Base-by-base conservation (phyloP, 2,329 filamentous ascomycete species). In the Pseudocercospora macadamiae region DNA sequence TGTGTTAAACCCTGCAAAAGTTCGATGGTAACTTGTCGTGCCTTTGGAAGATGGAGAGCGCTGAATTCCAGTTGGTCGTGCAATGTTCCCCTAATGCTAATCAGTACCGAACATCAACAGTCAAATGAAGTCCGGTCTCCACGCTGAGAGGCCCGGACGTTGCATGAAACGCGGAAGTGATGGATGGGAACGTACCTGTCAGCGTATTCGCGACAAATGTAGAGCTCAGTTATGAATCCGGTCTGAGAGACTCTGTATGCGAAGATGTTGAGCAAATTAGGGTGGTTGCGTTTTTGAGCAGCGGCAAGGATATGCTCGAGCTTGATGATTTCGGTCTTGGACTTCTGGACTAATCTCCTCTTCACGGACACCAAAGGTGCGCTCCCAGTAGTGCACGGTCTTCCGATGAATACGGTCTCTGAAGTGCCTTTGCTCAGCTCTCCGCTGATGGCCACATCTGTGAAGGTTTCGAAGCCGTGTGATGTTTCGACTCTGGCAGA, bases 1-100 rank as follows among this genome's bases (percentile, higher is more conserved):
- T 89, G 96, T 59, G 91, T 89, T 25, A 99, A 79, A 0, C 89
- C 95, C 76, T 97, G 91, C 23, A 99, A 83, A 16, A 99, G 81
- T 68, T 96, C 91, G 59, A 93, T 86, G n/a, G 91, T 95, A 89
- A 92, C 97, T 21, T 90, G 87, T 54, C 92, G 88, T 44, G 93
- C 87, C 71, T 88, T 93, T 63, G 85, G 84, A 52, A 90, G 83
- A 39, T 89, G 85, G 51, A 97, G 78, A 25, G 61, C 59, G 39
- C 89, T 91, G 39, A 91, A 86, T 57, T 93, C 89, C 26, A 99
- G 80, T 18, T 96, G 80, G 67, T 96, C 91, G 25, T 88, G 85
- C 12, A 99, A 77, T 0, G 93, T 90, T 16, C 47, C 0, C 91
- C 92, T 54, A 73, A 16, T 48, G 48, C 49, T 18, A 7, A 14